phyloP scores from a whole-genome alignment of 2,329 filamentous ascomycete genomes.

The Colletotrichum incanum region DNA sequence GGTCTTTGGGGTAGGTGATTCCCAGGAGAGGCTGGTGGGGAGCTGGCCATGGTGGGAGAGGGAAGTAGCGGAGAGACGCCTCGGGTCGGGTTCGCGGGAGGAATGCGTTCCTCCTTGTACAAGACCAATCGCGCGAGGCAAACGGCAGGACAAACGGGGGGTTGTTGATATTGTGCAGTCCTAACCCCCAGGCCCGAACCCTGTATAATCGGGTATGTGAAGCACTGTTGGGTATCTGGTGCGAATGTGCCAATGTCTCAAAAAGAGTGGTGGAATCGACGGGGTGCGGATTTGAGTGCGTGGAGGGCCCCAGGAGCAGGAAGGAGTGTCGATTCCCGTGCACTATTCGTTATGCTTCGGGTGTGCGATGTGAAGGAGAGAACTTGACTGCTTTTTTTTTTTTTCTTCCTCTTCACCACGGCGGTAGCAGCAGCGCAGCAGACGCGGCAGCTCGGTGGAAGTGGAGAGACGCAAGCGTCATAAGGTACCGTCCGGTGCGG shows the following conservation, averaged over 20 bases:
- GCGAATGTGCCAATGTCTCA: slow-evolving; percentile 38
- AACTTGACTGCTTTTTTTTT: slow-evolving; percentile 5
- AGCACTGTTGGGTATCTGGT: slow-evolving; percentile 34
- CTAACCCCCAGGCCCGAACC: slow-evolving; percentile 31
- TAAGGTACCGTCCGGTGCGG: background rate
- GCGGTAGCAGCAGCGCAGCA: slow-evolving; percentile 29
- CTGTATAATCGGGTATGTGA: slow-evolving; percentile 29
- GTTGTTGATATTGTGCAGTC: slow-evolving; percentile 32
- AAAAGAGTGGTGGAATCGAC: slow-evolving; percentile 29
- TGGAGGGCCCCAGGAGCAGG: slow-evolving; percentile 26
- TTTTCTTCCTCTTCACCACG: background rate
- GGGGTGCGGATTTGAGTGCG: slow-evolving; percentile 26
- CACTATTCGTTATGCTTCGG: slow-evolving; percentile 36
- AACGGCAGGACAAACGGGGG: slow-evolving; percentile 27
- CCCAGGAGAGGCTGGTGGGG: slow-evolving; percentile 78
- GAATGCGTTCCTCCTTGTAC: slow-evolving; percentile 34
- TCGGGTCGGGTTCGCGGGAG: slow-evolving; percentile 40
- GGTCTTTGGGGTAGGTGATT: slow-evolving; percentile 73
- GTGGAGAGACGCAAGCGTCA: slow-evolving; percentile 26
- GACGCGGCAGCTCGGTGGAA: slow-evolving; percentile 21
- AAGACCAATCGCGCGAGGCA: slow-evolving; percentile 27
- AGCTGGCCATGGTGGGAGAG: slow-evolving; percentile 72
- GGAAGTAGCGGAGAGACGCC: slow-evolving; percentile 36
- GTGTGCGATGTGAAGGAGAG: slow-evolving; percentile 7
- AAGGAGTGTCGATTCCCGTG: slow-evolving; percentile 32